Conservation (phyloP, 2,329 filamentous ascomycete species). For the Periconia sp. region DNA sequence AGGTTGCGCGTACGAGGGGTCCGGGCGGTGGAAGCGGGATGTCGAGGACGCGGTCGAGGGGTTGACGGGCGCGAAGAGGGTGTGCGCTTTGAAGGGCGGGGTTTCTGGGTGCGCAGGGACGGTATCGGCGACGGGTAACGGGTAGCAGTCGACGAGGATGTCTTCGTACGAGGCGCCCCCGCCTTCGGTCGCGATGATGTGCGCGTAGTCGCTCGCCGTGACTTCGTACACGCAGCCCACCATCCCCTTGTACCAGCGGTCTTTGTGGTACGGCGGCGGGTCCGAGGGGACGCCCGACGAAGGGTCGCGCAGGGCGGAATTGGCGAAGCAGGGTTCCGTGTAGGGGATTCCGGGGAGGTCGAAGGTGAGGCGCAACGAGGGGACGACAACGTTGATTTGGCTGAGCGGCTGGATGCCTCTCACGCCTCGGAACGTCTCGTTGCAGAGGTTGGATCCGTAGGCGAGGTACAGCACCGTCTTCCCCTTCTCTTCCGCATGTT, state of each 20-base stretch:
- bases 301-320: conserved; percentile 61
- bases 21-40: conserved; percentile 59
- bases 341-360: conserved; percentile 86
- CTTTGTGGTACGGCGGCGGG: conserved; percentile 51
- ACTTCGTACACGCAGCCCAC: conserved; percentile 97
- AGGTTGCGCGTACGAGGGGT: conserved; percentile 75
- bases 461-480: conserved; percentile 54
- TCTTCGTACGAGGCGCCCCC: conserved; percentile 84
- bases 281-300: conserved; percentile 29
- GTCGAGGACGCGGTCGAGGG: conserved; percentile 21
- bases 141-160: conserved; percentile 75
- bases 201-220: conserved; percentile 76
- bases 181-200: conserved; percentile 88
- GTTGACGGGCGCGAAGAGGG: conserved; percentile 68
- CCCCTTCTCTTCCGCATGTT: conserved; percentile 27
- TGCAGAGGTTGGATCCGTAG: conserved; percentile 87
- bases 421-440: conserved; percentile 74
- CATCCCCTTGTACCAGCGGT: conserved; percentile 76
- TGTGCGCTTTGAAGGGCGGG: conserved; percentile 76
- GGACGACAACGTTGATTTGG: conserved; percentile 78
- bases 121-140: conserved; percentile 60
- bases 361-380: conserved; percentile 76
- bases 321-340: conserved; percentile 88
- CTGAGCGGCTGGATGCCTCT: conserved; percentile 82
- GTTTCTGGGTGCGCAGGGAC: conserved; percentile 67